Percentiles rank a stretch among this genome's conserved stretches.
These are phyloP conservation scores for Oryza nivara DNA, from an alignment of 176 grass and related monocot species.

Conservation along the genomic window DNA sequence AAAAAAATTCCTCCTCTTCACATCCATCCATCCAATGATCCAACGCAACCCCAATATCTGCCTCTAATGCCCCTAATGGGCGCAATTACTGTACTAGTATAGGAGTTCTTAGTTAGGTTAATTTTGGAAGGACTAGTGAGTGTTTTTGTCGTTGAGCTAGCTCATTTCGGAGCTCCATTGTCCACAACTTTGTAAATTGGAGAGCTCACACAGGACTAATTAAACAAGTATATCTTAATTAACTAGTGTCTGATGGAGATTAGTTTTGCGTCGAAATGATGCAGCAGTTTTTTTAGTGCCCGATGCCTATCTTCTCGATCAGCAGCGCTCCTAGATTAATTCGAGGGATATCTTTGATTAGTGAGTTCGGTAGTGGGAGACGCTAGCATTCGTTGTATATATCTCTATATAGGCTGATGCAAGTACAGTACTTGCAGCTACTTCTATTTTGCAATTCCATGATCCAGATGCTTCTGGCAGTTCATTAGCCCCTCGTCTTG, in stretches of 20 bases:
- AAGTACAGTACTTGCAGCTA: not conserved
- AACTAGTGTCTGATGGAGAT: not conserved
- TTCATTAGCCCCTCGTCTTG: slow-evolving; percentile 24
- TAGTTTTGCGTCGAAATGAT: not conserved
- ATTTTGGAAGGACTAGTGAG: not conserved
- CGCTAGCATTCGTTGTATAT: slow-evolving; percentile 21
- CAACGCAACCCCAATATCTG: not conserved
- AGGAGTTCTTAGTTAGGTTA: slow-evolving; percentile 12
- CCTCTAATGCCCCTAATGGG: not conserved
- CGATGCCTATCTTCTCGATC: slow-evolving; percentile 1
- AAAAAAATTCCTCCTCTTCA: not conserved
- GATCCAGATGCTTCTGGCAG: slow-evolving; percentile 17
- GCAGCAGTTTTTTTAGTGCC: slow-evolving; percentile 3
- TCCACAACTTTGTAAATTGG: slow-evolving; percentile 20
- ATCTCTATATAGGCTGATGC: not conserved
- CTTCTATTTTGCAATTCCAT: not conserved
- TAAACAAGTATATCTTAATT: slow-evolving; percentile 50
- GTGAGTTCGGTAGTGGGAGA: slow-evolving; percentile 20
- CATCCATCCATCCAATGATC: slow-evolving; percentile 6
- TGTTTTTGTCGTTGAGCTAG: not conserved
- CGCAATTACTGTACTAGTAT: not conserved
- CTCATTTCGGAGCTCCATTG: not conserved
- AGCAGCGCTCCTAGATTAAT: slow-evolving; percentile 24
- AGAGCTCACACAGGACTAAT: slow-evolving; percentile 31
- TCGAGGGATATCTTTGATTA: slow-evolving; percentile 37